Evolutionary conservation across 768 basidiomycete genomes (phyloP).

Genomic region (Kwoniella botswanensis): DNA sequence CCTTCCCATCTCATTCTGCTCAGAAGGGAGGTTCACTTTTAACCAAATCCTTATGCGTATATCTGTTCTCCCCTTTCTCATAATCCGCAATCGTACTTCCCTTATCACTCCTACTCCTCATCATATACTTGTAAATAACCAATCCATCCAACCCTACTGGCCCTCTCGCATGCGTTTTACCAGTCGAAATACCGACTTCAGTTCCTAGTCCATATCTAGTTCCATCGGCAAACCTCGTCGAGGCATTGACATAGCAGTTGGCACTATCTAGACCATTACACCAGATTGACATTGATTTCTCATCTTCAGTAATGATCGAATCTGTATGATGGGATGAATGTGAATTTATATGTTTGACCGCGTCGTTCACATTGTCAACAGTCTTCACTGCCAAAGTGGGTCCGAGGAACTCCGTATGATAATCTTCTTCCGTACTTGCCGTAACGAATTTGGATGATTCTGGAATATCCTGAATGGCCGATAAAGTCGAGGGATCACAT

Average conservation of each 20-base stretch:
- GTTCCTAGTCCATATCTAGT: constrained; percentile 97
- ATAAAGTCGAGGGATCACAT: constrained; percentile 73
- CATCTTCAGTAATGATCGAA: constrained; percentile 82
- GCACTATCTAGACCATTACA: constrained; percentile 88
- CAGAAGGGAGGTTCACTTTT: constrained; percentile 43
- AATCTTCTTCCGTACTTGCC: constrained; percentile 68
- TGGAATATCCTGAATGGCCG: constrained; percentile 62
- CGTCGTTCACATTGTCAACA: constrained; percentile 72
- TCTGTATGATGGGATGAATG: constrained; percentile 97
- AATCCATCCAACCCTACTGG: constrained; percentile 93
- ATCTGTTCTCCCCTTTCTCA: constrained; percentile 71
- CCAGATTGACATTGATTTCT: constrained; percentile 68
- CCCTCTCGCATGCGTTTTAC: constrained; percentile 92
- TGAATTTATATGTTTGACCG: constrained; percentile 86
- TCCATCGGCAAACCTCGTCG: constrained; percentile 94
- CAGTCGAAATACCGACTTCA: constrained; percentile 96
- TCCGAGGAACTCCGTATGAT: constrained; percentile 85
- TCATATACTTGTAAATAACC: constrained; percentile 94
- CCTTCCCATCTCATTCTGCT: background rate
- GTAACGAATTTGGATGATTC: constrained; percentile 60
- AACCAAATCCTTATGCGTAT: constrained; percentile 58
- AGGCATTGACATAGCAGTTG: constrained; percentile 91
- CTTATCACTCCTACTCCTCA: constrained; percentile 71
- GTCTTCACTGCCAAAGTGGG: constrained; percentile 80
- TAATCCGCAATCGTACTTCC: constrained; percentile 91